phyloP scores from a whole-genome alignment of 331 rosid genomes.

The Malus hybrid region DNA sequence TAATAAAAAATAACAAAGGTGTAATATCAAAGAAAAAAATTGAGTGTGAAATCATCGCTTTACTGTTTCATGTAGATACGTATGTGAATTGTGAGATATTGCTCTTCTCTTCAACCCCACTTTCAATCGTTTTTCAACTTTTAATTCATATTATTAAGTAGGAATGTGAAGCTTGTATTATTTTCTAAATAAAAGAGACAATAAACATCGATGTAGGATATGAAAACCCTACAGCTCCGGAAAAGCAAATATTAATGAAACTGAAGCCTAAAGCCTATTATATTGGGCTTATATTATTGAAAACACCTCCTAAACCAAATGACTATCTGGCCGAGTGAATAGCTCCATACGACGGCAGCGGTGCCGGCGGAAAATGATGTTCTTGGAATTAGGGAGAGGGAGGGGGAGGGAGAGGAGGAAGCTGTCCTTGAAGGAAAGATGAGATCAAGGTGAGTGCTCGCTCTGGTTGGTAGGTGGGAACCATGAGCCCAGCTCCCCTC shows the following conservation, averaged over 20 bases:
- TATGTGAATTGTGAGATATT: neutral
- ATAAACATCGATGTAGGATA: neutral
- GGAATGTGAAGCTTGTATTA: neutral
- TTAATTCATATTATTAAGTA: neutral
- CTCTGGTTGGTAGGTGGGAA: constrained; percentile 53
- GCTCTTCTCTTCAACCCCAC: neutral
- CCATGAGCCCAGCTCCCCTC: constrained; percentile 61
- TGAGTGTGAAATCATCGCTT: neutral
- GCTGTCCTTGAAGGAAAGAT: constrained; percentile 21
- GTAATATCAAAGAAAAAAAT: too few relatives aligned
- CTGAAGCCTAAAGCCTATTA: neutral
- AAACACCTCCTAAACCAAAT: too few relatives aligned
- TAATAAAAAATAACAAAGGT: too few relatives aligned
- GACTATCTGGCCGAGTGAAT: neutral
- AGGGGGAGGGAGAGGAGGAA: constrained; percentile 17
- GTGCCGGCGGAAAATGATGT: neutral
- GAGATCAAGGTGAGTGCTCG: constrained; percentile 46
- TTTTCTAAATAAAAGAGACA: neutral
- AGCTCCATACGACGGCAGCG: neutral
- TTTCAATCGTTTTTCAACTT: neutral
- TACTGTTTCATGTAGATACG: neutral
- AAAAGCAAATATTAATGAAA: neutral
- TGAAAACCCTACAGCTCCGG: neutral
- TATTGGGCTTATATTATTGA: too few relatives aligned
- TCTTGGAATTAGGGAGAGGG: neutral